phyloP scores from a whole-genome alignment of 306 rosid genomes.

The Crataegus laevigata region DNA sequence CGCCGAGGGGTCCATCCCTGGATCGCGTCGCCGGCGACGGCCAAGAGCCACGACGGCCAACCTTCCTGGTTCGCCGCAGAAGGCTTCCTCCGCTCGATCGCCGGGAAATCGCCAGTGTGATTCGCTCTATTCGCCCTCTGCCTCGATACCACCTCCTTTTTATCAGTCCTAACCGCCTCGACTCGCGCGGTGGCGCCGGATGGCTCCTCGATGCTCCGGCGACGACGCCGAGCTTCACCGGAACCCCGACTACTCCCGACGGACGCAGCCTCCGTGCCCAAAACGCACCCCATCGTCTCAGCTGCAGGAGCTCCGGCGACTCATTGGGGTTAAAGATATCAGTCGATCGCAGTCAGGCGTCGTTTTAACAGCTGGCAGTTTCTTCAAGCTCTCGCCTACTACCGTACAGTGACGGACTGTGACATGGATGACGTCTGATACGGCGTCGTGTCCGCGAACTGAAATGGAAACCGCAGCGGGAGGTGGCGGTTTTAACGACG shows the following conservation, averaged over 20 bases:
- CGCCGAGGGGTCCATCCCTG: slow-evolving; percentile 94
- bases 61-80: slow-evolving; percentile 48
- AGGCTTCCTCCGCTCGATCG: slow-evolving; percentile 49
- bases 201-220: slow-evolving; percentile 22
- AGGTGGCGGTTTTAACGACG: slow-evolving; percentile 12
- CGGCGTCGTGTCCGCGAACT: neutral
- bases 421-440: neutral
- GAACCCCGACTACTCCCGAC: slow-evolving; percentile 6
- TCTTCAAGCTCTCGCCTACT: neutral
- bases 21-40: slow-evolving; percentile 89
- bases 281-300: slow-evolving; percentile 86
- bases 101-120: slow-evolving; percentile 45
- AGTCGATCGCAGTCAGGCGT: neutral
- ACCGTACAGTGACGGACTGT: neutral
- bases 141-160: slow-evolving; percentile 12
- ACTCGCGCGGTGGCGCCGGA: slow-evolving; percentile 18
- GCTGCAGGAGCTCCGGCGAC: slow-evolving; percentile 17
- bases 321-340: slow-evolving; percentile 23
- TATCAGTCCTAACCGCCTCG: slow-evolving; percentile 13
- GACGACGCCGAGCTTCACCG: slow-evolving; percentile 15
- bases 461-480: neutral
- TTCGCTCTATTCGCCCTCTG: slow-evolving; percentile 23
- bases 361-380: neutral
- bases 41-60: slow-evolving; percentile 93
- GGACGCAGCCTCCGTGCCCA: slow-evolving; percentile 34